phyloP scores from a whole-genome alignment of 116 monocot species.

The Phalaenopsis hybrid region DNA sequence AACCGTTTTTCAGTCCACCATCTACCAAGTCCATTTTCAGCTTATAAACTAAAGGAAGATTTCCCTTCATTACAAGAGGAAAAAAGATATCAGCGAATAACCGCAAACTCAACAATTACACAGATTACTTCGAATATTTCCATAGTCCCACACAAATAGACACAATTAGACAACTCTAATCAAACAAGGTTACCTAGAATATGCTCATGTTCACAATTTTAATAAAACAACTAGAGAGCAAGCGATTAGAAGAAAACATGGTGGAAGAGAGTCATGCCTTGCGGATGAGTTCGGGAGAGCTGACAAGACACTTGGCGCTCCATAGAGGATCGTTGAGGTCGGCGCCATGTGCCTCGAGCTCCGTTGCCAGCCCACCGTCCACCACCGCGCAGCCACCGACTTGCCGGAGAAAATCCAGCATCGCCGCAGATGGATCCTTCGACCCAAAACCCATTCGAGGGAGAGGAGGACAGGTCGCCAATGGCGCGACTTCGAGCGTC shows the following conservation, averaged over 20 bases:
- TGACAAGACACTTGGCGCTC: conserved; percentile 84
- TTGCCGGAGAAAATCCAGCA: conserved; percentile 42
- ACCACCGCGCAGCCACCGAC: conserved; percentile 69
- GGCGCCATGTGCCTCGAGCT: conserved; percentile 86
- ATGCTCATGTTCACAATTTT: neutral
- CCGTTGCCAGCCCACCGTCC: conserved; percentile 92
- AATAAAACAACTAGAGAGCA: neutral
- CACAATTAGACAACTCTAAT: neutral
- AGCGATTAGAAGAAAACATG: neutral
- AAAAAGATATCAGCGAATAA: neutral
- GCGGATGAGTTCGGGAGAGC: conserved; percentile 71
- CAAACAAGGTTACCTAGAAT: neutral
- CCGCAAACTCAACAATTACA: neutral
- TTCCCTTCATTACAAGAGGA: neutral
- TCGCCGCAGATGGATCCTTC: conserved; percentile 14
- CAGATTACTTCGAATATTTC: neutral
- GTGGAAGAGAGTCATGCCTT: conserved; percentile 29
- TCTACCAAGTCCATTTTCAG: neutral
- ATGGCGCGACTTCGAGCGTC: too few relatives aligned
- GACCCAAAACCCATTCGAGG: neutral
- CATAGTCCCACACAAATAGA: neutral
- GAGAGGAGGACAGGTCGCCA: neutral
- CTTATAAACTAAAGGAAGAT: neutral
- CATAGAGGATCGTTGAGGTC: conserved; percentile 90
- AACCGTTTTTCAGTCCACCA: too few relatives aligned